Evolutionary conservation across 495 filamentous ascomycete genomes (phyloP).

Genomic region (Trichoderma virens): DNA sequence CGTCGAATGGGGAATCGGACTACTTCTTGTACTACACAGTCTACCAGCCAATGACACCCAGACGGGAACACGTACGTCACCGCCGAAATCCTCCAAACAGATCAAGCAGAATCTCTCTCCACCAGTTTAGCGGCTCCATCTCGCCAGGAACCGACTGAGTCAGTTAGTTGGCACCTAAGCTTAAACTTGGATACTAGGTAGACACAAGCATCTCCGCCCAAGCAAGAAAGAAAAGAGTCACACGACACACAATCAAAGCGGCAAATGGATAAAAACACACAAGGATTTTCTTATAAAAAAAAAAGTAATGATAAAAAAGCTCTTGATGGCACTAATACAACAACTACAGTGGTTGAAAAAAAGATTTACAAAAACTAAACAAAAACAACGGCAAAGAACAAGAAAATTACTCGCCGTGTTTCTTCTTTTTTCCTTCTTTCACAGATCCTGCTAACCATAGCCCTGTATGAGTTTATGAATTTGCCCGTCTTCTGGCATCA

Average conservation of each 20-base stretch:
- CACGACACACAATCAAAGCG: no score
- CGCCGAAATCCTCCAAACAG: neutral
- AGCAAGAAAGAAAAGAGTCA: no score
- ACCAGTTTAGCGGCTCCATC: slow-evolving; percentile 1
- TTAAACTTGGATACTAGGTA: no score
- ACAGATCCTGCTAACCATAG: slow-evolving; percentile 1
- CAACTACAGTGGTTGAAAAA: neutral
- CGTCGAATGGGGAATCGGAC: no score
- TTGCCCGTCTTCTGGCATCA: neutral
- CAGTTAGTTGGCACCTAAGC: neutral
- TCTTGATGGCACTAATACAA: slow-evolving; percentile 1
- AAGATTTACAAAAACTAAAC: slow-evolving; percentile 2
- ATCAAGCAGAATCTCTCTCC: neutral
- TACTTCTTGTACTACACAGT: no score
- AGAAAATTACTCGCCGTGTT: neutral
- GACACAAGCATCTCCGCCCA: no score
- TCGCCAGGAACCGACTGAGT: neutral
- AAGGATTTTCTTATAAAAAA: no score
- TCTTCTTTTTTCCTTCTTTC: neutral
- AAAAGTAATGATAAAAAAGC: neutral
- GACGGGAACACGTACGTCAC: neutral
- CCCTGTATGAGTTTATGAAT: slow-evolving; percentile 1
- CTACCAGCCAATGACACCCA: no score
- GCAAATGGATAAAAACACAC: neutral
- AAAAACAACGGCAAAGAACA: neutral